Base-by-base conservation (phyloP, 1,284 basidiomycete species). In the Microstroma glucosiphilum region DNA sequence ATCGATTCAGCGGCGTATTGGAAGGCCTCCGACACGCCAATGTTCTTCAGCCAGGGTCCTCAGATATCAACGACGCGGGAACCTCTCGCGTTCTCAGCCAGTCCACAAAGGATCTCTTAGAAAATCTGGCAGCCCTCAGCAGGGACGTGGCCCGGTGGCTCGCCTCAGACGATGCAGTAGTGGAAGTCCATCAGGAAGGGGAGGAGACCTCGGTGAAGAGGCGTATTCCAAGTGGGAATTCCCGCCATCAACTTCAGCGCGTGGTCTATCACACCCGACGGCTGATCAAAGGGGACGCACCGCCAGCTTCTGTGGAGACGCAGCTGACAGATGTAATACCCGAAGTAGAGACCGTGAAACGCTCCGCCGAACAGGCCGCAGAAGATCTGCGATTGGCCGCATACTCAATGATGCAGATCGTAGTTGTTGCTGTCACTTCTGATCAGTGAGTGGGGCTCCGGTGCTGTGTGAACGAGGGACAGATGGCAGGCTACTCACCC, bases 91-190 rank as follows among this genome's bases (percentile, higher is more conserved):
- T 9, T 37, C 30, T 37, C 30, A 37, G 55, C 11, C 21, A 40
- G 12, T 25, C 15, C 13, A 53, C 40, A 17, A 53, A 61, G 40
- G 21, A 12, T 6, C 23, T 40, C 3, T 37, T 43, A 19, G 55
- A 61, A 42, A 56, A 60, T 25, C 19, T n/a, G 6, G n/a, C 15
- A 30, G 21, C 37, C 25, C 54, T 61, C 13, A 37, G 51, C 46
- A 37, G 43, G 25, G 26, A 57, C 21, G 23, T 56, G 13, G 60
- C 60, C 13, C n/a, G 42, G 41, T 61, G 60, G 60, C 17, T 61
- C 25, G 6, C 51, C 21, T 21, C 46, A 42, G 19, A 40, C n/a
- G 21, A 40, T 58, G 43, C 54, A 23, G 30, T 48, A 37, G 23
- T 41, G 23, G 57, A 40, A 40, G n/a, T n/a, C n/a, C n/a, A n/a